A percentile compares a stretch with the other conserved stretches of the same genome.
These are phyloP conservation scores for Filosporella fistucella DNA, from an alignment of 495 filamentous ascomycete genomes.

Conservation along the genomic window DNA sequence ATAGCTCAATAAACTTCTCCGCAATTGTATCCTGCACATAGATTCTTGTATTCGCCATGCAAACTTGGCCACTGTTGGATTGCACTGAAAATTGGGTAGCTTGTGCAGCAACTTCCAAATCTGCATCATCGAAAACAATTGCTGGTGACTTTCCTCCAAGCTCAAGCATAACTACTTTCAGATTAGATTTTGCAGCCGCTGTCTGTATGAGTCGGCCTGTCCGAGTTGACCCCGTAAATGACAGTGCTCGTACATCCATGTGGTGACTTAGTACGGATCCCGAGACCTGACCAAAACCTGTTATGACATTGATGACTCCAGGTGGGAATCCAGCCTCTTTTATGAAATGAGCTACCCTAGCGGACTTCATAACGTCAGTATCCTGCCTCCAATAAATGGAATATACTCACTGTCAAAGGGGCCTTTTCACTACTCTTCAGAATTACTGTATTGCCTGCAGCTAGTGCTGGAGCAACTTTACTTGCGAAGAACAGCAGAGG, in stretches of 20 bases:
- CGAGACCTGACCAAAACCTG: slow-evolving; percentile 46
- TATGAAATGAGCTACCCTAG: slow-evolving; percentile 64
- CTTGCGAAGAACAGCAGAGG: slow-evolving; percentile 67
- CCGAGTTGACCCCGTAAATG: slow-evolving; percentile 57
- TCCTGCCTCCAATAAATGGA: too few relatives aligned
- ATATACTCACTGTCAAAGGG: slow-evolving; percentile 72
- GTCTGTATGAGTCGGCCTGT: slow-evolving; percentile 55
- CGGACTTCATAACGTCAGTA: too few relatives aligned
- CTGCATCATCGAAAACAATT: slow-evolving; percentile 62
- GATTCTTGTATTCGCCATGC: slow-evolving; percentile 89
- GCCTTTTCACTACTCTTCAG: slow-evolving; percentile 75
- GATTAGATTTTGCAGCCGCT: slow-evolving; percentile 52
- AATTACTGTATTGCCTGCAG: slow-evolving; percentile 73
- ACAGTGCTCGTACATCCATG: slow-evolving; percentile 47
- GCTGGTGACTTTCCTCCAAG: slow-evolving; percentile 64
- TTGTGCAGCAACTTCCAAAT: slow-evolving; percentile 52
- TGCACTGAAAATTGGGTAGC: slow-evolving; percentile 48
- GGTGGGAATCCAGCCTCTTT: slow-evolving; percentile 65
- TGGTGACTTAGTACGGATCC: slow-evolving; percentile 49
- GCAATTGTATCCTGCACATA: slow-evolving; percentile 70
- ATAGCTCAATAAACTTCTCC: slow-evolving; percentile 56
- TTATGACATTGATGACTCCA: slow-evolving; percentile 56
- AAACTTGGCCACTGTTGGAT: slow-evolving; percentile 72
- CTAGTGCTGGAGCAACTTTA: slow-evolving; percentile 69
- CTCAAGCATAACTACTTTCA: slow-evolving; percentile 68